Percentiles rank a stretch among this genome's conserved stretches.
Evolutionary conservation across 2,329 filamentous ascomycete species (phyloP).

Genomic region (Arthrobotrys iridis): DNA sequence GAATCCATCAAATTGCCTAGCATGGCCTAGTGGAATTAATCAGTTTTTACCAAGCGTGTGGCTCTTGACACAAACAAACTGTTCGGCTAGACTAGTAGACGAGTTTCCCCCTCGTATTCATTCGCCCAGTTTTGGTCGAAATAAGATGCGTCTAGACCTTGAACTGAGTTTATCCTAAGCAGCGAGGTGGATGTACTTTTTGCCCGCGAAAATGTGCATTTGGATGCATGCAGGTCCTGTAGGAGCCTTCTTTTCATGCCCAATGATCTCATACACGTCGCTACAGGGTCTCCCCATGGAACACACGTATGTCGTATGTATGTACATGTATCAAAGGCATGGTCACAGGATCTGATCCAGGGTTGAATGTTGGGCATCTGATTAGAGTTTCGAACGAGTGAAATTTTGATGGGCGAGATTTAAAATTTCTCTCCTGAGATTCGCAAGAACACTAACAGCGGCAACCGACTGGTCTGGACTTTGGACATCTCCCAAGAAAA

Average conservation of each 20-base stretch:
- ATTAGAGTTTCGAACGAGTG: conserved; percentile 10
- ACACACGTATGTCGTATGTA: not conserved
- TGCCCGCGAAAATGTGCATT: conserved; percentile 25
- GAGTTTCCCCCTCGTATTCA: conserved; percentile 31
- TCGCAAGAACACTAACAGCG: conserved; percentile 15
- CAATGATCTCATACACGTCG: conserved; percentile 48
- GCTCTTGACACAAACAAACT: not conserved
- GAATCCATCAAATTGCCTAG: not conserved
- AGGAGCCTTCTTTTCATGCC: conserved; percentile 9
- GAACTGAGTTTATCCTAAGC: not conserved
- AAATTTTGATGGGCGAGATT: not conserved
- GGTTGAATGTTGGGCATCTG: conserved; percentile 4
- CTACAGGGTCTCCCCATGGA: conserved; percentile 36
- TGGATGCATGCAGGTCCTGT: not conserved
- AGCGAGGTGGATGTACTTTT: conserved; percentile 16
- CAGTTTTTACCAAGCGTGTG: conserved; percentile 4
- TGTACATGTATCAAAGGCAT: not conserved
- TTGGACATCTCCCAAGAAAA: not conserved
- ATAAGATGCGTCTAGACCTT: conserved; percentile 41
- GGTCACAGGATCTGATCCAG: conserved; percentile 3
- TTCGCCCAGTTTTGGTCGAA: conserved; percentile 13
- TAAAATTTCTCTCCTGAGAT: conserved; percentile 10
- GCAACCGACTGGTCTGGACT: conserved; percentile 35
- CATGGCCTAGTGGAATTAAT: conserved; percentile 15
- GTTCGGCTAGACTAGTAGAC: not conserved